These are phyloP conservation scores for Xylariaceae sp. DNA, from an alignment of 2,329 filamentous ascomycete genomes.

Conservation along the genomic window DNA sequence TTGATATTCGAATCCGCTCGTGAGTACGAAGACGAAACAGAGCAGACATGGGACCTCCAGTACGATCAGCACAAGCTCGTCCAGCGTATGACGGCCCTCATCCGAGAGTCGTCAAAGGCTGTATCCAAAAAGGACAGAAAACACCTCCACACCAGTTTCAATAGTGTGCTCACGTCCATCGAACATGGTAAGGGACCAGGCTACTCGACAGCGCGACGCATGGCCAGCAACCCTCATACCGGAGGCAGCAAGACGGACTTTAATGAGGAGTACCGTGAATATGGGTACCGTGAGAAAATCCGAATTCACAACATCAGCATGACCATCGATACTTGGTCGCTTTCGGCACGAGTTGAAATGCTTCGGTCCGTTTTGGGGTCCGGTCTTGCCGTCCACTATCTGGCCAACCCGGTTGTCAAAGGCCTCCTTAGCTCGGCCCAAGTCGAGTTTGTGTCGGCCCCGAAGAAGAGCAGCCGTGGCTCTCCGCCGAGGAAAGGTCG, in stretches of 20 bases:
- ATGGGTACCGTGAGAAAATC: constrained; percentile 50
- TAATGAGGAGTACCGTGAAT: constrained; percentile 42
- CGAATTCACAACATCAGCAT: constrained; percentile 42
- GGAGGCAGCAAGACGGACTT: constrained; percentile 37
- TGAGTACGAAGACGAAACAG: constrained; percentile 44
- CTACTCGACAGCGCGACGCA: constrained; percentile 46
- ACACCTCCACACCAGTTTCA: constrained; percentile 44
- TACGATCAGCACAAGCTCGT: constrained; percentile 47
- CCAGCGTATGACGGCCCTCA: constrained; percentile 44
- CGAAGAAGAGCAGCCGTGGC: constrained; percentile 14
- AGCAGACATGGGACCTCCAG: constrained; percentile 43
- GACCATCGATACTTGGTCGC: constrained; percentile 47
- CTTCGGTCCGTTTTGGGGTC: constrained; percentile 45
- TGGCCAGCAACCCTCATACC: constrained; percentile 39
- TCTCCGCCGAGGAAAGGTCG: constrained; percentile 18
- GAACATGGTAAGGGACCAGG: constrained; percentile 50
- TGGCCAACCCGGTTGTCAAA: constrained; percentile 36
- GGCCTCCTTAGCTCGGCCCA: constrained; percentile 34
- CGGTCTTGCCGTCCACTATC: constrained; percentile 39
- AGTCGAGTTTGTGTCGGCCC: constrained; percentile 28
- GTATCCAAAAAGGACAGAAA: constrained; percentile 47
- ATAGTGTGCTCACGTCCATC: constrained; percentile 50
- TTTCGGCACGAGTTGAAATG: constrained; percentile 44
- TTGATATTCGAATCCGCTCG: constrained; percentile 70
- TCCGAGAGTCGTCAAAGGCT: constrained; percentile 43